phyloP scores from a whole-genome alignment of 129 eudicot genomes.

The Pseudognaphalium luteoalbum region DNA sequence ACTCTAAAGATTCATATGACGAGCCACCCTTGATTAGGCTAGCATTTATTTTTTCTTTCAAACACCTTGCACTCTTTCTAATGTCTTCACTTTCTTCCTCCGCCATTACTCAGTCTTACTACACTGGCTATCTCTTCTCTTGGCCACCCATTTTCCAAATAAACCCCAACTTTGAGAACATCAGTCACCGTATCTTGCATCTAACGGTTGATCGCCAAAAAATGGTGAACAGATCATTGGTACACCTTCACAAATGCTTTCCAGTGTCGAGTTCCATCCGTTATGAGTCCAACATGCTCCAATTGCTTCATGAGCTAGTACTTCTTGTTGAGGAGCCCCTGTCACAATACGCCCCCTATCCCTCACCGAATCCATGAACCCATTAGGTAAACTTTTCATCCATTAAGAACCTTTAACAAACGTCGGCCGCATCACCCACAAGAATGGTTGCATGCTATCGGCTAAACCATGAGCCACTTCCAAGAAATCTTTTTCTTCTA shows the following conservation, averaged over 20 bases:
- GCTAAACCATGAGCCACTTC: slow-evolving; percentile 43
- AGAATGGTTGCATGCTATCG: not conserved
- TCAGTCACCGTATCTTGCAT: slow-evolving; percentile 43
- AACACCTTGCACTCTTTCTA: slow-evolving; percentile 18
- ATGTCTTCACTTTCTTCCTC: slow-evolving; percentile 42
- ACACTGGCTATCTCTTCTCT: slow-evolving; percentile 33
- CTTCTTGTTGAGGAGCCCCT: slow-evolving; percentile 54
- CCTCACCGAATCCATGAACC: slow-evolving; percentile 27
- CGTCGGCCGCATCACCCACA: not conserved
- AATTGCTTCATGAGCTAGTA: slow-evolving; percentile 36
- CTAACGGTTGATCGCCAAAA: slow-evolving; percentile 40
- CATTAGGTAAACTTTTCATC: slow-evolving; percentile 16
- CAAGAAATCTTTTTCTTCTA: slow-evolving; percentile 21
- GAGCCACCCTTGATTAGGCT: slow-evolving; percentile 38
- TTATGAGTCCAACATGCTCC: slow-evolving; percentile 53
- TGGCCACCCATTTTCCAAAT: slow-evolving; percentile 33
- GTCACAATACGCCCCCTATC: slow-evolving; percentile 40
- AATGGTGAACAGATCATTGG: slow-evolving; percentile 50
- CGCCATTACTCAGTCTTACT: slow-evolving; percentile 38
- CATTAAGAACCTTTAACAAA: slow-evolving; percentile 26
- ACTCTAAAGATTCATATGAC: slow-evolving; percentile 29
- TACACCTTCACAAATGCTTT: slow-evolving; percentile 50
- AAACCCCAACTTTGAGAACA: slow-evolving; percentile 38
- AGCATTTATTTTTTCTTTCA: no score
- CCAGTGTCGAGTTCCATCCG: slow-evolving; percentile 58